These are phyloP conservation scores for Dothideomycetes sp. DNA, from an alignment of 2,329 filamentous ascomycete species.

Conservation along the genomic window DNA sequence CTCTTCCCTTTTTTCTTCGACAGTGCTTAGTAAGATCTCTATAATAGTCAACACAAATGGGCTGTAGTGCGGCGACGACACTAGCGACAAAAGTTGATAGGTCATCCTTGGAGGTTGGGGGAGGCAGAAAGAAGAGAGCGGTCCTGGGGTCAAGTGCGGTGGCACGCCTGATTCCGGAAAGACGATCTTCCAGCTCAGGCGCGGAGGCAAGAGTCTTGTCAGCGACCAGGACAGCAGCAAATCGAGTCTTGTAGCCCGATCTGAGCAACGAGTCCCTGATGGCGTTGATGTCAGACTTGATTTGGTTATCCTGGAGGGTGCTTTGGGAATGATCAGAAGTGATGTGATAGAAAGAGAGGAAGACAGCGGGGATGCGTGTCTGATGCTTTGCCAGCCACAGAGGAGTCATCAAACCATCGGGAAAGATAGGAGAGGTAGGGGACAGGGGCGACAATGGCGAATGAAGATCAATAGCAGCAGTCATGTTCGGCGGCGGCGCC, in stretches of 20 bases:
- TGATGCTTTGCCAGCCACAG: constrained; percentile 87
- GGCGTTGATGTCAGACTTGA: constrained; percentile 77
- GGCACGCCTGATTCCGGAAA: constrained; percentile 67
- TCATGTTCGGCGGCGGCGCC: constrained; percentile 38
- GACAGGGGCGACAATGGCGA: constrained; percentile 87
- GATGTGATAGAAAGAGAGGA: constrained; percentile 71
- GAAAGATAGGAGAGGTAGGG: constrained; percentile 71
- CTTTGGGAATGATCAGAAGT: constrained; percentile 61
- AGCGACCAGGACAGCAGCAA: constrained; percentile 67
- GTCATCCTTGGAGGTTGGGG: constrained; percentile 59
- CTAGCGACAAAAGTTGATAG: constrained; percentile 62
- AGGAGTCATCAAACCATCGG: constrained; percentile 75
- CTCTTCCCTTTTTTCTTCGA: constrained; percentile 74
- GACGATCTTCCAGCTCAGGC: constrained; percentile 59
- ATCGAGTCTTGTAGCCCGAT: constrained; percentile 66
- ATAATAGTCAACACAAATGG: constrained; percentile 77
- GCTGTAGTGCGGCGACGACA: constrained; percentile 62
- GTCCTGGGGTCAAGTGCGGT: constrained; percentile 74
- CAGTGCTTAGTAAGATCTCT: constrained; percentile 86
- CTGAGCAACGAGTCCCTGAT: constrained; percentile 57
- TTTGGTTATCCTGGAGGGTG: constrained; percentile 71
- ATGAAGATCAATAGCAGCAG: constrained; percentile 48
- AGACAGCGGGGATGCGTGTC: constrained; percentile 65
- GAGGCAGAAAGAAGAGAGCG: constrained; percentile 69
- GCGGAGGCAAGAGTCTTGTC: constrained; percentile 48